A percentile compares a stretch with the other conserved stretches of the same genome.
Conservation (phyloP, 306 rosid species). For the Cyamopsis tetragonoloba region DNA sequence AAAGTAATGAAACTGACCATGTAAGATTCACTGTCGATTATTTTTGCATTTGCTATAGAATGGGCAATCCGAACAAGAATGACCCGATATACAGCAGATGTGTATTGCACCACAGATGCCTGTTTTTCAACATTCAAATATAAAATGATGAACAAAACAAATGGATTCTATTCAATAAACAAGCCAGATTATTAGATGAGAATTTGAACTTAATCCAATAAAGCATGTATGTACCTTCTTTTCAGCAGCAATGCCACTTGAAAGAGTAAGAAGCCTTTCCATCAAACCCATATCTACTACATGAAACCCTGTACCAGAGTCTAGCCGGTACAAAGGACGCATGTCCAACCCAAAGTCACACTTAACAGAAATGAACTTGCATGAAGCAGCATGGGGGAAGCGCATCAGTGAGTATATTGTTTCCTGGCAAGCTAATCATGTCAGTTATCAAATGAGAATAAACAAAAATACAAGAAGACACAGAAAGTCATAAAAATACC, state of each 20-base stretch:
- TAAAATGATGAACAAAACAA: conserved; percentile 10
- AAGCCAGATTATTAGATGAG: neutral
- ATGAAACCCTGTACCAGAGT: conserved; percentile 37
- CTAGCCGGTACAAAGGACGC: conserved; percentile 40
- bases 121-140: conserved; percentile 32
- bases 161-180: neutral
- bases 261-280: conserved; percentile 45
- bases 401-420: conserved; percentile 61
- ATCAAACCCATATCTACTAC: conserved; percentile 44
- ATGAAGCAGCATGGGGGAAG: conserved; percentile 61
- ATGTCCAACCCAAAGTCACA: conserved; percentile 26
- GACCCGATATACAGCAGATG: conserved; percentile 48
- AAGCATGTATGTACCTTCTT: conserved; percentile 29
- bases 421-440: conserved; percentile 50
- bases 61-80: conserved; percentile 67
- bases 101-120: conserved; percentile 50
- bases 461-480: conserved; percentile 11
- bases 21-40: conserved; percentile 62
- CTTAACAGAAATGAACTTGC: conserved; percentile 39
- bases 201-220: neutral
- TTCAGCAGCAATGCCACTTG: conserved; percentile 37
- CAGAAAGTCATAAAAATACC: conserved; percentile 44
- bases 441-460: conserved; percentile 22
- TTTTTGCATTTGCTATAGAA: conserved; percentile 43
- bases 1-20: conserved; percentile 40